Evolutionary conservation across 108 stramenopile genomes (phyloP).

Genomic region (Fistulifera solaris): DNA sequence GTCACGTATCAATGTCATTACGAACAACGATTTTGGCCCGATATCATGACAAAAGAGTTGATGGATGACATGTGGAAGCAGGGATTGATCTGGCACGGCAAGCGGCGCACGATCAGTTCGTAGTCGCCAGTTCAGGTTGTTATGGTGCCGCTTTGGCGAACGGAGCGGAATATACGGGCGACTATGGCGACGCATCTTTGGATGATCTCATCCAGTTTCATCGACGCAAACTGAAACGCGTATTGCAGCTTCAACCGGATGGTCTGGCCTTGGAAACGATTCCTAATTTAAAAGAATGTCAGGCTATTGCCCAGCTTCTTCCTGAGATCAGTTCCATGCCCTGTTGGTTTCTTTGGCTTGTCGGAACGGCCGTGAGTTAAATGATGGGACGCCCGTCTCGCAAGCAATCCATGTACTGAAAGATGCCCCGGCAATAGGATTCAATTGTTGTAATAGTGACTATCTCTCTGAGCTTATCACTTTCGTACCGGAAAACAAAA

Average conservation of each 20-base stretch:
- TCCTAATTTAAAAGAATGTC: conserved; percentile 28
- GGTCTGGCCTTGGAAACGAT: conserved; percentile 51
- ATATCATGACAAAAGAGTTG: background rate
- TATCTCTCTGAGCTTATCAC: conserved; percentile 22
- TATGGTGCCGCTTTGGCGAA: conserved; percentile 50
- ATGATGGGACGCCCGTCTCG: conserved; percentile 34
- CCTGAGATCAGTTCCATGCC: conserved; percentile 1
- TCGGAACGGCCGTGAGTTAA: conserved; percentile 31
- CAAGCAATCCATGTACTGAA: conserved; percentile 29
- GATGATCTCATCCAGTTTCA: conserved; percentile 35
- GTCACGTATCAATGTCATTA: conserved; percentile 63
- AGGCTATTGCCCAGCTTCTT: conserved; percentile 10
- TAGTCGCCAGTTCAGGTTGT: conserved; percentile 39
- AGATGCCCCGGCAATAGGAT: conserved; percentile 25
- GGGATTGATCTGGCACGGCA: conserved; percentile 31
- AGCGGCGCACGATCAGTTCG: conserved; percentile 16
- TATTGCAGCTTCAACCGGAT: conserved; percentile 25
- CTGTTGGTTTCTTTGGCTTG: conserved; percentile 49
- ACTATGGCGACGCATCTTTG: conserved; percentile 16
- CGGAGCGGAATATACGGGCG: conserved; percentile 55
- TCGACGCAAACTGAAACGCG: conserved; percentile 12
- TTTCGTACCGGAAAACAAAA: background rate
- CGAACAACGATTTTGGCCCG: conserved; percentile 5
- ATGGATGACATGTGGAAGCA: conserved; percentile 18
- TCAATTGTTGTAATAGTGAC: conserved; percentile 40